These are phyloP conservation scores for Ophiocordyceps camponoti-rufipedis DNA, from an alignment of 2,329 filamentous ascomycete genomes.

Conservation along the genomic window DNA sequence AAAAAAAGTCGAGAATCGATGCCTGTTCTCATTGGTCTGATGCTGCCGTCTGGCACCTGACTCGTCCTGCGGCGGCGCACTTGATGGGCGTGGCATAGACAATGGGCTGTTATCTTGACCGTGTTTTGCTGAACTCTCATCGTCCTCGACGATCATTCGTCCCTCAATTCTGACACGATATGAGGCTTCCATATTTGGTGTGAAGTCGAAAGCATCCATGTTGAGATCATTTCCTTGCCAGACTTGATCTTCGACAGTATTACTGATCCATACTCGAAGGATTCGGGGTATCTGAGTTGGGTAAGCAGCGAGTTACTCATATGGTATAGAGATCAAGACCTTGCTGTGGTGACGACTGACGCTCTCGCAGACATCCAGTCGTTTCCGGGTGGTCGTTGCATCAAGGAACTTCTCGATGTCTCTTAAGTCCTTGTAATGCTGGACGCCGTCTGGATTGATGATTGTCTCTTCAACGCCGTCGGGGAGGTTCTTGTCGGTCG, in stretches of 20 bases:
- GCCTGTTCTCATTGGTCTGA: constrained; percentile 21
- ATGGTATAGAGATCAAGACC: constrained; percentile 15
- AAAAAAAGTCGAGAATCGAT: constrained; percentile 63
- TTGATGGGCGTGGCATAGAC: constrained; percentile 16
- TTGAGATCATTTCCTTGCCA: constrained; percentile 64
- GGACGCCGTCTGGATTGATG: constrained; percentile 57
- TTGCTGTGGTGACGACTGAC: constrained; percentile 42
- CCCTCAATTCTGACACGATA: constrained; percentile 90
- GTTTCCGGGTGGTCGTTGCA: constrained; percentile 84
- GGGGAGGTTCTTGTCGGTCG: constrained; percentile 87
- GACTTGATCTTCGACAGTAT: constrained; percentile 83
- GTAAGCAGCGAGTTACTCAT: constrained; percentile 3
- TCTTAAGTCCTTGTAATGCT: constrained; percentile 66
- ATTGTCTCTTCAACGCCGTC: constrained; percentile 73
- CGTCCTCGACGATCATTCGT: constrained; percentile 54
- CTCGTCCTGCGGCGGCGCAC: constrained; percentile 9
- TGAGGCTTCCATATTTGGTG: constrained; percentile 55
- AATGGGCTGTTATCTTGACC: constrained; percentile 19
- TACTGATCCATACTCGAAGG: constrained; percentile 84
- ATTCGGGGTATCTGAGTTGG: constrained; percentile 51
- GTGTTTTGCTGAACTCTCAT: constrained; percentile 24
- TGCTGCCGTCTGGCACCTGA: constrained; percentile 13
- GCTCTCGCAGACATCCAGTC: constrained; percentile 48
- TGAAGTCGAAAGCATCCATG: constrained; percentile 66
- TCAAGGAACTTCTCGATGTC: constrained; percentile 80